These are phyloP conservation scores for Geotrichum klebahnii DNA, from an alignment of 1,139 yeast genomes.

Conservation along the genomic window DNA sequence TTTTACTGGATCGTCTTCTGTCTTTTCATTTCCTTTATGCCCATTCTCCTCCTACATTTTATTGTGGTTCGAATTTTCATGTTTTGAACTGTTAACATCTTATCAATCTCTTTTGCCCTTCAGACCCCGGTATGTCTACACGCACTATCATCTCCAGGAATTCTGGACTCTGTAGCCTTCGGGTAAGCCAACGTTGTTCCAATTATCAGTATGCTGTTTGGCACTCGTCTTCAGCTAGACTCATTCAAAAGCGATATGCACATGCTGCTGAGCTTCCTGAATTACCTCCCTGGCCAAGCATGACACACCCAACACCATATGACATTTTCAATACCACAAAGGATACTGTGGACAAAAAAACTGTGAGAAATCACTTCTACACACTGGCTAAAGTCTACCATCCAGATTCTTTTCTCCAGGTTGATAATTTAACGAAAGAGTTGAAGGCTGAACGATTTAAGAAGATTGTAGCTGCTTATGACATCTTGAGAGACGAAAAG, in stretches of 20 bases:
- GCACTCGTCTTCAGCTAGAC: neutral
- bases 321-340: slow-evolving; percentile 56
- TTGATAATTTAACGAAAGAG: slow-evolving; percentile 21
- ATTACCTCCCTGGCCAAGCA: slow-evolving; percentile 53
- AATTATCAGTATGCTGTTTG: neutral
- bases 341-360: slow-evolving; percentile 41
- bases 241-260: neutral
- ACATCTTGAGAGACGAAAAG: slow-evolving; percentile 57
- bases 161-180: neutral
- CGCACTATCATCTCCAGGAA: neutral
- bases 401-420: slow-evolving; percentile 56
- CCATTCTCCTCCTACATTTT: too few species aligned
- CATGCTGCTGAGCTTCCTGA: slow-evolving; percentile 4
- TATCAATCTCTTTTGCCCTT: neutral
- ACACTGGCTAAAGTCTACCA: slow-evolving; percentile 76
- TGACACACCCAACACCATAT: slow-evolving; percentile 64
- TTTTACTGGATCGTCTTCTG: too few species aligned
- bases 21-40: too few species aligned
- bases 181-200: neutral
- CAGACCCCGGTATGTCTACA: neutral
- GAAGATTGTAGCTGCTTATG: slow-evolving; percentile 68
- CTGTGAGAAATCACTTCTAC: slow-evolving; percentile 55
- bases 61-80: neutral
- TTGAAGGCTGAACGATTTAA: slow-evolving; percentile 54
- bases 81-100: neutral